Base-by-base conservation (phyloP, 2,329 filamentous ascomycete species). In the Hirsutella minnesotensis region DNA sequence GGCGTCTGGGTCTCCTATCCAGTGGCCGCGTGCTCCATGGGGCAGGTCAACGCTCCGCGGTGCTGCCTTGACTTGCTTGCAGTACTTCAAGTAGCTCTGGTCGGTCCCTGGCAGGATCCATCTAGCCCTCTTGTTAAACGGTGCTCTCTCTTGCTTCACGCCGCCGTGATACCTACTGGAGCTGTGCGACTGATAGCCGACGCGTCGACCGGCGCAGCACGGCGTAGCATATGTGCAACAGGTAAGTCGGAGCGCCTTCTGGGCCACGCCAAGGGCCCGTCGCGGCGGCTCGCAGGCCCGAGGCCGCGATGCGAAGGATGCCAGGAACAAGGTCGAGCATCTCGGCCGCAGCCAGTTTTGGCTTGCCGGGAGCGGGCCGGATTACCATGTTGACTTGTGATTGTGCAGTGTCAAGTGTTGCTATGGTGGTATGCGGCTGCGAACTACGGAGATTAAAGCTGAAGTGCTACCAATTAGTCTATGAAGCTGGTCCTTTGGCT, bases 221-320 rank as follows among this genome's bases (percentile, higher is more conserved):
- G 1, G 51, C 51, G 39, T 52, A 52, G n/a, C 49, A 50, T 18
- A 53, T 33, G 40, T 53, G 47, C 1, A 53, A 44, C n/a, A 46
- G 42, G 2, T 48, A 42, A 24, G 45, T 53, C 18, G 49, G 49
- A 19, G 50, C 41, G 39, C 51, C 51, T 18, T 20, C 41, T 4
- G 46, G 41, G 30, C 29, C 35, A 13, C 51, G 43, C 24, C 45
- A 46, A 2, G 48, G 22, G 7, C 45, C 49, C 7, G 48, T 50
- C n/a, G 49, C 7, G 9, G 44, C 40, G 0, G 49, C 44, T 12
- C 39, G 27, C 15, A 51, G 8, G 18, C 31, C 48, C 12, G 40
- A 44, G 5, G 40, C 38, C 8, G 13, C 27, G 27, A 29, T 29
- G 27, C 13, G 27, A 13, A 29, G 8, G 8, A 29, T 29, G 27